Conservation (phyloP, 805 yeast genomes). For the Candida vartiovaarae region DNA sequence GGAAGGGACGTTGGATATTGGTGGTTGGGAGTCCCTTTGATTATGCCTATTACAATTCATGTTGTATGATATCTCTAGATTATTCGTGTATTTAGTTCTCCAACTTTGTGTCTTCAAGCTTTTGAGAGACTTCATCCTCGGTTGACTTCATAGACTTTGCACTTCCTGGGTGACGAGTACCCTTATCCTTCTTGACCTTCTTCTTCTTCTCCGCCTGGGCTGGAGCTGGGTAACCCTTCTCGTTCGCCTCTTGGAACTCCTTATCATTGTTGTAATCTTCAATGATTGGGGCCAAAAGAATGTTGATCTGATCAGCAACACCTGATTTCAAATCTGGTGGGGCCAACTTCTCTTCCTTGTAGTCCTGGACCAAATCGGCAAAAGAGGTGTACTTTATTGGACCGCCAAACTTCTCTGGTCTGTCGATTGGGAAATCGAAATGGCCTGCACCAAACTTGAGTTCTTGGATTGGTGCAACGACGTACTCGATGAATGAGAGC, state of each 20-base stretch:
- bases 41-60: background rate
- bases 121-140: constrained; percentile 28
- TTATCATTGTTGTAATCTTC: constrained; percentile 51
- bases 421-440: constrained; percentile 66
- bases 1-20: constrained; percentile 75
- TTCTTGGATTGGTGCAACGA: constrained; percentile 79
- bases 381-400: constrained; percentile 65
- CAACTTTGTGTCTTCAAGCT: constrained; percentile 33
- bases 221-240: constrained; percentile 79
- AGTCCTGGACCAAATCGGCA: constrained; percentile 66
- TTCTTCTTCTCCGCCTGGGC: constrained; percentile 53
- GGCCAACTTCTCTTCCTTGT: constrained; percentile 62
- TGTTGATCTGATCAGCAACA: constrained; percentile 78
- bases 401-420: constrained; percentile 98
- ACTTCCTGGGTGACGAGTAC: constrained; percentile 82
- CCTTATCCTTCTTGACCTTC: constrained; percentile 80
- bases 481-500: constrained; percentile 77
- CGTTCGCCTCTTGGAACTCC: constrained; percentile 70
- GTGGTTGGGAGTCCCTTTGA: constrained; percentile 91
- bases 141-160: constrained; percentile 22
- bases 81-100: constrained; percentile 16
- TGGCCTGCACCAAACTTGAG: constrained; percentile 52
- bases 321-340: constrained; percentile 95
- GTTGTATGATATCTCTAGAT: background rate
- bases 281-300: constrained; percentile 76